Evolutionary conservation across 2,329 filamentous ascomycete species (phyloP).

Genomic region (Fusarium pseudocircinatum): DNA sequence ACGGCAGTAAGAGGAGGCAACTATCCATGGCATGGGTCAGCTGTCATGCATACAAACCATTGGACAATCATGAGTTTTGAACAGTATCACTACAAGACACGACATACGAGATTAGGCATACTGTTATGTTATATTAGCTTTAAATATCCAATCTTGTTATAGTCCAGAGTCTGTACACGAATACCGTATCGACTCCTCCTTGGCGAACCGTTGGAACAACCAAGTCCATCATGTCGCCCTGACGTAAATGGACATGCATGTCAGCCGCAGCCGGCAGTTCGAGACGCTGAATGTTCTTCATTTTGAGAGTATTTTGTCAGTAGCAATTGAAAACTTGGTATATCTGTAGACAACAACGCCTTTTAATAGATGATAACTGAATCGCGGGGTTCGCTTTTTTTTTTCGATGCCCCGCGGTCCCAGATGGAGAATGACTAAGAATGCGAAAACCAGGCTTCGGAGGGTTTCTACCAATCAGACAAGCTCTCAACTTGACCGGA

Average conservation of each 20-base stretch:
- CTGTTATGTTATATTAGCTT: constrained; percentile 36
- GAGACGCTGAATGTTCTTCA: constrained; percentile 46
- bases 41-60: neutral
- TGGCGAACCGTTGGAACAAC: constrained; percentile 61
- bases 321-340: constrained; percentile 5
- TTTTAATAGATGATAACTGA: constrained; percentile 5
- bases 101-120: constrained; percentile 69
- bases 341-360: neutral
- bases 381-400: constrained; percentile 26
- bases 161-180: constrained; percentile 54
- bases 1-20: constrained; percentile 34
- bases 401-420: constrained; percentile 15
- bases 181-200: constrained; percentile 72
- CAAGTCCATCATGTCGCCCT: constrained; percentile 71
- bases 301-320: neutral
- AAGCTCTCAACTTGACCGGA: constrained; percentile 9
- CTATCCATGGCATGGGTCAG: constrained; percentile 8
- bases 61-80: neutral
- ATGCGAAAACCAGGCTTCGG: neutral
- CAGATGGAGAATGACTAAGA: neutral
- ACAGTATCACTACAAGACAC: neutral
- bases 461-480: constrained; percentile 21
- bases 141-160: constrained; percentile 20
- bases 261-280: constrained; percentile 73
- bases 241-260: constrained; percentile 77